Evolutionary conservation across 345 rosid species (phyloP).

Genomic region (Rhodamnia rubescens): DNA sequence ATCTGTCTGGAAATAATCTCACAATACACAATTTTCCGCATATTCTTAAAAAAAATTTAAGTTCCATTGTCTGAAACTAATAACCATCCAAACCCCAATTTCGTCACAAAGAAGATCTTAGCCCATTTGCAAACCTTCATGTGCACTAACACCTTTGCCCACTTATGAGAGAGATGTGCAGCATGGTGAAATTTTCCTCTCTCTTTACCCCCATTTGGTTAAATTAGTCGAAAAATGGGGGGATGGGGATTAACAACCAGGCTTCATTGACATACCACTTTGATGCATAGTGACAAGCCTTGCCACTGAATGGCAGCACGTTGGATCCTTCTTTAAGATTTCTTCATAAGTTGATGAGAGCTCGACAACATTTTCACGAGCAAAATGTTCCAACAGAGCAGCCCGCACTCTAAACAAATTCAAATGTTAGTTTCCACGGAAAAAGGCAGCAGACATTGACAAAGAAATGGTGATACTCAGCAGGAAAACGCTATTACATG

Average conservation of each 20-base stretch:
- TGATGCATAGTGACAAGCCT: slow-evolving; percentile 52
- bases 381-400: slow-evolving; percentile 40
- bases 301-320: slow-evolving; percentile 36
- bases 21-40: background rate
- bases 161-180: background rate
- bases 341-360: slow-evolving; percentile 53
- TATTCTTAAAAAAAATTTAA: background rate
- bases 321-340: slow-evolving; percentile 62
- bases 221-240: background rate
- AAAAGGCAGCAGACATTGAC: background rate
- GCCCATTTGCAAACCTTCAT: background rate
- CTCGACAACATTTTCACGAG: slow-evolving; percentile 14
- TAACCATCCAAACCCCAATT: background rate
- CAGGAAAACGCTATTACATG: background rate
- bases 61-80: background rate
- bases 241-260: background rate
- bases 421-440: background rate
- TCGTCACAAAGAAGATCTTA: background rate
- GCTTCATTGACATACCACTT: slow-evolving; percentile 20
- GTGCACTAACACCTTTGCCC: background rate
- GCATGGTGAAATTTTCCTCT: background rate
- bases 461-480: background rate
- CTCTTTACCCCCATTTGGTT: background rate
- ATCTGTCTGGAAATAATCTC: background rate
- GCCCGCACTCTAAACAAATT: slow-evolving; percentile 45